phyloP scores from a whole-genome alignment of 805 yeast species.

The Pichia thaimueangensis region DNA sequence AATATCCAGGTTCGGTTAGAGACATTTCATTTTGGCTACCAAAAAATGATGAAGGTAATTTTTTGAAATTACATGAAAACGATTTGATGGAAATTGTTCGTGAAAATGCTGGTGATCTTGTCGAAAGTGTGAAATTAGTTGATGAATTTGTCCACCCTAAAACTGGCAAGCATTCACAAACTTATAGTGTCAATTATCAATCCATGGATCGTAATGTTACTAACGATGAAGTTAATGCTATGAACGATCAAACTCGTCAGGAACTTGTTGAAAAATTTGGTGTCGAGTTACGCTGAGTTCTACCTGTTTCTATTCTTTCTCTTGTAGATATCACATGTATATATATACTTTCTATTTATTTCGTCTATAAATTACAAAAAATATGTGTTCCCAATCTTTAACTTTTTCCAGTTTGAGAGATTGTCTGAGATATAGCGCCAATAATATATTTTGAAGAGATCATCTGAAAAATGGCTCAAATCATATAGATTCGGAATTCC shows the following conservation, averaged over 20 bases:
- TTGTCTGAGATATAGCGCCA: too few relatives aligned
- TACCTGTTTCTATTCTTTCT: too few relatives aligned
- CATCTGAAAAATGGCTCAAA: too few relatives aligned
- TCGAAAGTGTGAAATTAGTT: constrained; percentile 73
- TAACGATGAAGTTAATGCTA: constrained; percentile 70
- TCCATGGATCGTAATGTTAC: constrained; percentile 92
- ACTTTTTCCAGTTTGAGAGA: too few relatives aligned
- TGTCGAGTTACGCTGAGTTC: constrained; percentile 44
- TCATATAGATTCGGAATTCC: too few relatives aligned
- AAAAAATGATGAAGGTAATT: constrained; percentile 18
- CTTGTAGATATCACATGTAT: too few relatives aligned
- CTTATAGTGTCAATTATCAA: constrained; percentile 88
- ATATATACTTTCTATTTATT: too few relatives aligned
- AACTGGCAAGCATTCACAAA: constrained; percentile 66
- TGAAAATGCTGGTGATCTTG: constrained; percentile 75
- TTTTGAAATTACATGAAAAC: constrained; percentile 57
- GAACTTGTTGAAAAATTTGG: constrained; percentile 46
- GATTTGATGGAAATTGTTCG: constrained; percentile 94
- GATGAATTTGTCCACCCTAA: constrained; percentile 87
- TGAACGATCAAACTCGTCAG: constrained; percentile 60
- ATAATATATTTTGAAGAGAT: too few relatives aligned
- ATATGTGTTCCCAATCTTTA: too few relatives aligned
- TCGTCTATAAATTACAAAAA: too few relatives aligned
- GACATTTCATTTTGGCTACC: constrained; percentile 93
- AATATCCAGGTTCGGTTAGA: constrained; percentile 78